Conservation (phyloP, 2,329 filamentous ascomycete species). For the Thermomyces lanuginosus region DNA sequence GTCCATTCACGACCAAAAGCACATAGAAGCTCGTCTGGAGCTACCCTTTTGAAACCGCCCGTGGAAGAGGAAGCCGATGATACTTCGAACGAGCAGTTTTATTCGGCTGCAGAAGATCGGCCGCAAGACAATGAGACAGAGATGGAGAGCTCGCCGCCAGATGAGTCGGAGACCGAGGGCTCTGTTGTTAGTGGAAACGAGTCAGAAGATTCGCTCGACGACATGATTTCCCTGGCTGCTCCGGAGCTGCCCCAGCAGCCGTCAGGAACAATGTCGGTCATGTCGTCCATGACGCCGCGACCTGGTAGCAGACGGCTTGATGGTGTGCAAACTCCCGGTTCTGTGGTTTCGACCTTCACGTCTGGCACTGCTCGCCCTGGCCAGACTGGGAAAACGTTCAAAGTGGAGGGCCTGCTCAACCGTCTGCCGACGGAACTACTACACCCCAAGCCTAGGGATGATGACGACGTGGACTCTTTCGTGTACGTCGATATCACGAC, state of each 20-base stretch:
- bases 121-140: conserved; percentile 26
- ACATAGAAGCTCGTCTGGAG: conserved; percentile 17
- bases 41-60: conserved; percentile 33
- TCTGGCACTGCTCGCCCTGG: conserved; percentile 64
- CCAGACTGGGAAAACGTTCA: conserved; percentile 64
- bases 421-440: conserved; percentile 60
- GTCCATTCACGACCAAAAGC: conserved; percentile 35
- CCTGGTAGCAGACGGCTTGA: conserved; percentile 54
- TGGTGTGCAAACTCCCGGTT: conserved; percentile 66
- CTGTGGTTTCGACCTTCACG: conserved; percentile 78
- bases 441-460: conserved; percentile 64
- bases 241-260: conserved; percentile 63
- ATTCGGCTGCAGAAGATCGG: conserved; percentile 73
- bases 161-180: conserved; percentile 44
- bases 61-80: conserved; percentile 53
- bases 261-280: conserved; percentile 62
- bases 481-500: conserved; percentile 82
- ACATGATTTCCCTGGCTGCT: conserved; percentile 77
- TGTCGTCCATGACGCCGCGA: conserved; percentile 67
- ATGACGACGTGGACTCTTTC: conserved; percentile 74
- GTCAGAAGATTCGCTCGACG: conserved; percentile 82
- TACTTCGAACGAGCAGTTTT: conserved; percentile 80
- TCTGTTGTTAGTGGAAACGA: conserved; percentile 45
- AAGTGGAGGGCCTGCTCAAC: conserved; percentile 58
- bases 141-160: conserved; percentile 38